Base-by-base conservation (phyloP, 1,284 basidiomycete genomes). In the Schizophyllum amplum region DNA sequence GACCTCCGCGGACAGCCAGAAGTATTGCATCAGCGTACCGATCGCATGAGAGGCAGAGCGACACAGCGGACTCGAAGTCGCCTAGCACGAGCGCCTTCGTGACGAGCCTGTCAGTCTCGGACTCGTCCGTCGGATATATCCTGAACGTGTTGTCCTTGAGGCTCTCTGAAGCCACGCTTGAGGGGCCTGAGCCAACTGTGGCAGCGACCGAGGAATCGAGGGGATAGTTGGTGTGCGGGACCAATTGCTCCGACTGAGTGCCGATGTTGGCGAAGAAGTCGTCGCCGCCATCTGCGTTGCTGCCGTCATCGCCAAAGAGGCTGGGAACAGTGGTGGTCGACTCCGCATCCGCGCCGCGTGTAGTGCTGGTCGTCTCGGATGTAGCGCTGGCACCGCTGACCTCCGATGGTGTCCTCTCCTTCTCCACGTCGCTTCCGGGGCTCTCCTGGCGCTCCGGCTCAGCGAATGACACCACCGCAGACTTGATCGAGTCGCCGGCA, bases 11-110 rank as follows among this genome's bases (percentile, higher is more conserved):
- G 22, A 92, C 94, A 46, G 96, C 94, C 11, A 98, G 82, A 9
- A 99, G 79, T 56, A 98, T 90, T 0, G 97, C 95, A 66, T 99
- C 96, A 4, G 96, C 95, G 66, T 86, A 98, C 47, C 94, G 84
- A 59, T 95, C 92, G 0, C 87, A 83, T 0, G 92, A 91, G 15
- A 99, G 79, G 69, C 94, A 97, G 5, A 99, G 78, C 9, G 92
- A 87, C 17, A 99, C 96, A 1, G 96, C 96, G 21, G 87, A 91
- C 63, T 87, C 82, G 64, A 98, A 98, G 72, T 99, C 96, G 42
- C 96, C 96, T 7, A 98, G 78, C 1, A 99, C 92, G 26, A 98
- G 78, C 1, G 96, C 92, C 65, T 94, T 92, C 1, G 96, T 98
- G 63, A 99, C 83, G 24, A 98, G 79, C 25, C 85, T 80, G 67